Percentiles rank a stretch among this genome's conserved stretches.
phyloP scores from a whole-genome alignment of 257 asterid species.

The Paulownia fortunei region DNA sequence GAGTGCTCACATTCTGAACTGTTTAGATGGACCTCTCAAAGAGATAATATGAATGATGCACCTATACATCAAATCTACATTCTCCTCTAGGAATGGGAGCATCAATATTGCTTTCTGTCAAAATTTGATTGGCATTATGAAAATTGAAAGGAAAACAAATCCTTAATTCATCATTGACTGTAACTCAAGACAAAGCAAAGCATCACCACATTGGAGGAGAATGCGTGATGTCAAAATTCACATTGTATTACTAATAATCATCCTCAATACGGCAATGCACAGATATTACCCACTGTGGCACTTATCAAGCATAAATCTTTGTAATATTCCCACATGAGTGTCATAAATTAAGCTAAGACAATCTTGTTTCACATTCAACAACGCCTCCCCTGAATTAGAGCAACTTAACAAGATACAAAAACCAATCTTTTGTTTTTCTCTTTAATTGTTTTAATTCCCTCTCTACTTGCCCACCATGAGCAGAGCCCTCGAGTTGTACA shows the following conservation, averaged over 20 bases:
- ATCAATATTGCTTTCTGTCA: not conserved
- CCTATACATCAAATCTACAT: not conserved
- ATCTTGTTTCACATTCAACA: slow-evolving; percentile 16
- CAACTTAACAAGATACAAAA: not conserved
- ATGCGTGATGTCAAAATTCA: not conserved
- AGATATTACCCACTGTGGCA: not conserved
- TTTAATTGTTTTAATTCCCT: not conserved
- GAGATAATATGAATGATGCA: not conserved
- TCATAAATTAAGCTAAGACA: not conserved
- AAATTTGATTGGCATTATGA: not conserved
- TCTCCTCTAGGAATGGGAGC: not conserved
- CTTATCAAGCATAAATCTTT: not conserved
- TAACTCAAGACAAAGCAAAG: not conserved
- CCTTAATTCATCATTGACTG: not conserved
- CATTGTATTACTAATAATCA: not conserved
- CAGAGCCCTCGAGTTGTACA: too few relatives aligned
- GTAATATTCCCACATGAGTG: not conserved
- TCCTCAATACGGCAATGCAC: not conserved
- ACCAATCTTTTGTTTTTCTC: not conserved
- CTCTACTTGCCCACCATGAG: not conserved
- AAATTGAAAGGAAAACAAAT: not conserved
- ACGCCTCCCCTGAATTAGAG: not conserved
- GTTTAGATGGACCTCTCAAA: not conserved
- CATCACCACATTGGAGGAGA: slow-evolving; percentile 10
- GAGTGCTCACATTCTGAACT: not conserved